A percentile compares a stretch with the other conserved stretches of the same genome.
Evolutionary conservation across 2,329 filamentous ascomycete genomes (phyloP).

Genomic region (Penicillium verrucosum): DNA sequence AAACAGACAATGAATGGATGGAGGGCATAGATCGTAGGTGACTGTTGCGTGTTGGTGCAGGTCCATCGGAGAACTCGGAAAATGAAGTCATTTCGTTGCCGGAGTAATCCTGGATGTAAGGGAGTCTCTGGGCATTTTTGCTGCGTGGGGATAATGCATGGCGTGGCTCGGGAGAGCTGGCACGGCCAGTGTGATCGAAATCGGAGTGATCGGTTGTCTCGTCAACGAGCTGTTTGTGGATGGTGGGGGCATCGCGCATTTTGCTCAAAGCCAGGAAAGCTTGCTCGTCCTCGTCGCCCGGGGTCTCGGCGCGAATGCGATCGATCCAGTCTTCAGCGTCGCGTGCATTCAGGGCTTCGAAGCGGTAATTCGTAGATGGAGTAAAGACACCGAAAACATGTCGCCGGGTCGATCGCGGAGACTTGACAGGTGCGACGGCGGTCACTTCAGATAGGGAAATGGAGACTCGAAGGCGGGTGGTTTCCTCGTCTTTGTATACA

Average conservation of each 20-base stretch:
- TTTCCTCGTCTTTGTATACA: slow-evolving; percentile 87
- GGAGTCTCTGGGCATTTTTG: slow-evolving; percentile 26
- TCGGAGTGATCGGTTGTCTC: slow-evolving; percentile 46
- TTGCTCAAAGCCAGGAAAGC: slow-evolving; percentile 59
- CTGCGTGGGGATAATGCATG: slow-evolving; percentile 28
- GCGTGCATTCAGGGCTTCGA: slow-evolving; percentile 69
- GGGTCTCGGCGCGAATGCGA: slow-evolving; percentile 71
- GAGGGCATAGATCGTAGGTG: slow-evolving; percentile 31
- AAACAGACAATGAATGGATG: slow-evolving; percentile 29
- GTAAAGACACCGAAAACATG: slow-evolving; percentile 93
- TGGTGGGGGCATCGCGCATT: slow-evolving; percentile 18
- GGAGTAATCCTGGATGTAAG: slow-evolving; percentile 54
- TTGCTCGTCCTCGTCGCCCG: slow-evolving; percentile 84
- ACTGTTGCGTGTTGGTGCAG: slow-evolving; percentile 25
- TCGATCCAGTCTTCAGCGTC: slow-evolving; percentile 87
- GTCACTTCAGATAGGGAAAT: slow-evolving; percentile 86
- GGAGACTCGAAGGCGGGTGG: slow-evolving; percentile 84
- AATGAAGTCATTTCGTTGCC: slow-evolving; percentile 69
- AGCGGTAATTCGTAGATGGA: slow-evolving; percentile 83
- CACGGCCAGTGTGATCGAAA: slow-evolving; percentile 31
- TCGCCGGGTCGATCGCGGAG: slow-evolving; percentile 80
- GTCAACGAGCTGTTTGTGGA: slow-evolving; percentile 32
- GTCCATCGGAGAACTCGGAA: slow-evolving; percentile 77
- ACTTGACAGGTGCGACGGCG: slow-evolving; percentile 81
- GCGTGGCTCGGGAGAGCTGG: slow-evolving; percentile 37